phyloP scores from a whole-genome alignment of 1,284 basidiomycete genomes.

The Cryptococcus neoformans region DNA sequence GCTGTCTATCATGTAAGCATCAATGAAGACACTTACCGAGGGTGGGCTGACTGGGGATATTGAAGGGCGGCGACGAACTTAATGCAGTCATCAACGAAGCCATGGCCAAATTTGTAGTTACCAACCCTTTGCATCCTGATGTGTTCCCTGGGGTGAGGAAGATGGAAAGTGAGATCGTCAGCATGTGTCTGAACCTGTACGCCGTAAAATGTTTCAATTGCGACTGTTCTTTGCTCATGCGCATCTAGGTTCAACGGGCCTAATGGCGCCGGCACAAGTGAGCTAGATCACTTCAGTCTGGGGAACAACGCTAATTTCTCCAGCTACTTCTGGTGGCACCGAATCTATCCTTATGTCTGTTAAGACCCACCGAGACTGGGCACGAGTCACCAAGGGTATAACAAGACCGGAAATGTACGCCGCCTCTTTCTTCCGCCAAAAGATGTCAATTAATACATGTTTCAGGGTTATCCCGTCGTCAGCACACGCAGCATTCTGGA shows the following conservation, averaged over 20 bases:
- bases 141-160: conserved; percentile 88
- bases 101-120: conserved; percentile 46
- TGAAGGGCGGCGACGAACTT: conserved; percentile 76
- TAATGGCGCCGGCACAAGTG: conserved; percentile 74
- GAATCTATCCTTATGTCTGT: conserved; percentile 85
- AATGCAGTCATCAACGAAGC: conserved; percentile 52
- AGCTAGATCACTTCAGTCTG: conserved; percentile 4
- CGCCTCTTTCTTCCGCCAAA: not conserved
- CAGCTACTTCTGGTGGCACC: conserved; percentile 86
- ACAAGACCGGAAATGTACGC: conserved; percentile 87
- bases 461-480: conserved; percentile 75
- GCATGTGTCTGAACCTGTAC: conserved; percentile 80
- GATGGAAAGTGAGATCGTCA: conserved; percentile 96
- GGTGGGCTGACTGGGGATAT: not conserved
- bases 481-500: conserved; percentile 94
- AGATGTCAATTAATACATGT: no score
- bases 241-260: conserved; percentile 68
- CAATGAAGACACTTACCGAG: not conserved
- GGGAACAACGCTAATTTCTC: not conserved
- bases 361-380: conserved; percentile 95
- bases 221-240: not conserved
- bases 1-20: conserved; percentile 74
- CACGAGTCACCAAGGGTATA: conserved; percentile 75
- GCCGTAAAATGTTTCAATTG: conserved; percentile 10
- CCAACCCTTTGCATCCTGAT: conserved; percentile 93